A percentile compares a stretch with the other conserved stretches of the same genome.
These are phyloP conservation scores for Pleurostoma richardsiae DNA, from an alignment of 2,329 filamentous ascomycete genomes.

Conservation along the genomic window DNA sequence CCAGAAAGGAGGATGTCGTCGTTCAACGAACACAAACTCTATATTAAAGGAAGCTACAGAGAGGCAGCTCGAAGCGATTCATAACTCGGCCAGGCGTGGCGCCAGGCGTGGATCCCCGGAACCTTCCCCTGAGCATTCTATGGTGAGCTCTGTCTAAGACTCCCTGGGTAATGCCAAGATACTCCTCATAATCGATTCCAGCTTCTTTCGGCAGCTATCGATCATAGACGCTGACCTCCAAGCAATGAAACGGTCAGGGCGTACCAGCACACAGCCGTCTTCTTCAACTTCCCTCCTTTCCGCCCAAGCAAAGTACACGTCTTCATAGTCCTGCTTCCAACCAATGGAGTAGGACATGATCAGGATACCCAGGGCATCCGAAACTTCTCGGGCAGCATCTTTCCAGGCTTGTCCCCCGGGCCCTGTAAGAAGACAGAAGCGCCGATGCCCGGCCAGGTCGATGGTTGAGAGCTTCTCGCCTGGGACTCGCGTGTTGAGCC, in stretches of 20 bases:
- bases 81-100: no score
- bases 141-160: no score
- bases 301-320: constrained; percentile 58
- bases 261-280: constrained; percentile 50
- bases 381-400: constrained; percentile 34
- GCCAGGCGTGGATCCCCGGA: no score
- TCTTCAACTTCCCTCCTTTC: constrained; percentile 48
- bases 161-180: no score
- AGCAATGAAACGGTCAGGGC: constrained; percentile 55
- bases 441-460: constrained; percentile 53
- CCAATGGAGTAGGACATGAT: constrained; percentile 50
- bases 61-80: no score
- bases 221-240: constrained; percentile 32
- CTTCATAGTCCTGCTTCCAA: constrained; percentile 53
- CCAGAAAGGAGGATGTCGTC: no score
- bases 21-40: no score
- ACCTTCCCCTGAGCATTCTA: no score
- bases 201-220: constrained; percentile 11
- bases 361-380: constrained; percentile 32
- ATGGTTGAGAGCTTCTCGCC: constrained; percentile 46
- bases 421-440: constrained; percentile 46
- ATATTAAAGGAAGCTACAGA: no score
- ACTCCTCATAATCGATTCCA: constrained; percentile 10
- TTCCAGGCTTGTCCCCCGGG: constrained; percentile 53
- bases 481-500: constrained; percentile 48